phyloP scores from a whole-genome alignment of 768 basidiomycete genomes.

The Suillus lakei region DNA sequence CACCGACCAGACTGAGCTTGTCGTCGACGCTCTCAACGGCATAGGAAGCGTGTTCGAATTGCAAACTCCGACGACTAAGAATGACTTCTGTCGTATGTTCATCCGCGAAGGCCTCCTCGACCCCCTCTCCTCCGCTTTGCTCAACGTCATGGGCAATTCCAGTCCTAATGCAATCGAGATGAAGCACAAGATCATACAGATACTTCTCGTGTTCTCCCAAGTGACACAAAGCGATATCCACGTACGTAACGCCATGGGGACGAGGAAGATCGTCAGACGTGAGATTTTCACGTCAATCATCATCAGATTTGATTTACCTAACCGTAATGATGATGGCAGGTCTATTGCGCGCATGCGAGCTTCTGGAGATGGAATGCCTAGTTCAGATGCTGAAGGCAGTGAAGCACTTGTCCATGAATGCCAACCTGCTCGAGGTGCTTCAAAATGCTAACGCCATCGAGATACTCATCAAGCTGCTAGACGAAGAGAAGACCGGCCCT shows the following conservation, averaged over 20 bases:
- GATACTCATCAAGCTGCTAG: constrained; percentile 83
- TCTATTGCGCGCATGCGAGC: constrained; percentile 82
- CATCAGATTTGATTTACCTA: constrained; percentile 12
- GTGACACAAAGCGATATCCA: constrained; percentile 96
- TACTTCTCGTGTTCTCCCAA: constrained; percentile 90
- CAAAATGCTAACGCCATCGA: constrained; percentile 97
- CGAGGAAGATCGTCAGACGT: constrained; percentile 89
- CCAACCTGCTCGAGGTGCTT: constrained; percentile 86
- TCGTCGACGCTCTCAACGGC: constrained; percentile 92
- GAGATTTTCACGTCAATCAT: constrained; percentile 38
- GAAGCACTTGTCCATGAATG: constrained; percentile 95
- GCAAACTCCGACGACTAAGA: constrained; percentile 94
- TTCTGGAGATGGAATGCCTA: constrained; percentile 86
- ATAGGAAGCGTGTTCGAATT: constrained; percentile 96
- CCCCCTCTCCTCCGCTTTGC: constrained; percentile 86
- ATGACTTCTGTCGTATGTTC: constrained; percentile 99
- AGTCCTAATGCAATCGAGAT: constrained; percentile 70
- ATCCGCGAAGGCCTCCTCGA: constrained; percentile 94
- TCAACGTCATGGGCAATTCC: constrained; percentile 83
- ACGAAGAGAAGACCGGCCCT: constrained; percentile 76
- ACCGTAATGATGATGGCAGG: constrained; percentile 50
- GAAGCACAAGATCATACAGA: constrained; percentile 89
- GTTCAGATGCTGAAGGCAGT: constrained; percentile 92
- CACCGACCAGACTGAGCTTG: constrained; percentile 85
- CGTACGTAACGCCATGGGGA: constrained; percentile 90